Conservation (phyloP, 306 rosid genomes). For the Astragalus glycyphyllos region DNA sequence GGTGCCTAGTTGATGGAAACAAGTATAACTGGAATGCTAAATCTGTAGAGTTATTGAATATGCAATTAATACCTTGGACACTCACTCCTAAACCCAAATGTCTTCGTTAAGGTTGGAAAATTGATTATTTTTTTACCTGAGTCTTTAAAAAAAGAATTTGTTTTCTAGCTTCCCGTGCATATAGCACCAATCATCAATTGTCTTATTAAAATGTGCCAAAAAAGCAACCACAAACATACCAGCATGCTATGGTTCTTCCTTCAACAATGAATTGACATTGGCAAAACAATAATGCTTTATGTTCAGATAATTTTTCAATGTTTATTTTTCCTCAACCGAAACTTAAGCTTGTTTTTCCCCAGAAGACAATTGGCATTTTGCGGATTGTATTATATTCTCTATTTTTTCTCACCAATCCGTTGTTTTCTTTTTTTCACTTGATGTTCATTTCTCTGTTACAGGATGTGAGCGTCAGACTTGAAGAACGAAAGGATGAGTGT, state of each 20-base stretch:
- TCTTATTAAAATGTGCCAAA: conserved; percentile 25
- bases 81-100: conserved; percentile 24
- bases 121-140: not conserved
- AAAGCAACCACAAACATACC: conserved; percentile 15
- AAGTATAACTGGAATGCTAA: conserved; percentile 11
- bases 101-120: conserved; percentile 25
- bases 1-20: conserved; percentile 7
- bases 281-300: conserved; percentile 18
- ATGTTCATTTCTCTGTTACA: conserved; percentile 48
- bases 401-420: conserved; percentile 11
- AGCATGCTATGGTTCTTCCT: conserved; percentile 15
- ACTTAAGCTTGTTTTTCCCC: not conserved
- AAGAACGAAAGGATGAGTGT: conserved; percentile 92
- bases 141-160: conserved; percentile 17
- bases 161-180: conserved; percentile 22
- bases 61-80: conserved; percentile 12
- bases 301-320: conserved; percentile 20
- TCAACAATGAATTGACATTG: conserved; percentile 19
- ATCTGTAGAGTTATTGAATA: not conserved
- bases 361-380: conserved; percentile 22
- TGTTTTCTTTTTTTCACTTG: not conserved
- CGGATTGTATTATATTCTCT: conserved; percentile 3
- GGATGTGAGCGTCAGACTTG: conserved; percentile 93
- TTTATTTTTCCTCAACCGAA: conserved; percentile 22
- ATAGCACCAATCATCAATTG: not conserved